Percentiles rank a stretch among this genome's conserved stretches.
Conservation (phyloP, 2,329 filamentous ascomycete genomes). For the Exophiala sp. region DNA sequence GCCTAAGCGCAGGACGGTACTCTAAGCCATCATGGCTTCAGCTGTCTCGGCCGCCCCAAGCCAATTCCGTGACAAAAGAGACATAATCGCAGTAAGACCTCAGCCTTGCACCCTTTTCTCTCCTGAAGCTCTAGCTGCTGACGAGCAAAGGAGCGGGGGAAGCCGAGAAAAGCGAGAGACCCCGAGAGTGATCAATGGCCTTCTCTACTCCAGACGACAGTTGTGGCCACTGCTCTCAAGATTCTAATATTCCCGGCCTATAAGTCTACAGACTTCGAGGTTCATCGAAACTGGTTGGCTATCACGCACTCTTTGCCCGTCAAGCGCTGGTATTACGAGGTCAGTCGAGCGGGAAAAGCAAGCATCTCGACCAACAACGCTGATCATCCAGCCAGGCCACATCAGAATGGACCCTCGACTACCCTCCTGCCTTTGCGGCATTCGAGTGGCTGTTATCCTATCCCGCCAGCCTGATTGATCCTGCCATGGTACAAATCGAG, state of each 20-base stretch:
- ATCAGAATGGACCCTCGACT: conserved; percentile 99
- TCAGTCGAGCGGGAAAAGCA: conserved; percentile 31
- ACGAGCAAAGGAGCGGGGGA: neutral
- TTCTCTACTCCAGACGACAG: conserved; percentile 78
- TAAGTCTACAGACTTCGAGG: conserved; percentile 98
- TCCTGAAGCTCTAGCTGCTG: conserved; percentile 2
- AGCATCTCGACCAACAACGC: neutral
- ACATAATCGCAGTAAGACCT: conserved; percentile 18
- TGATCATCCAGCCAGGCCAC: conserved; percentile 54
- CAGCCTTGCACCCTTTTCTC: neutral
- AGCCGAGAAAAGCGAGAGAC: conserved; percentile 7
- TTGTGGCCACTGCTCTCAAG: conserved; percentile 83
- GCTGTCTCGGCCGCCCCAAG: conserved; percentile 29
- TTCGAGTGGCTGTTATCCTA: conserved; percentile 93
- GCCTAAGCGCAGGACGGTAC: neutral
- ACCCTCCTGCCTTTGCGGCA: conserved; percentile 94
- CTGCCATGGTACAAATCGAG: conserved; percentile 71
- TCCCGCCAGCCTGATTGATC: conserved; percentile 67
- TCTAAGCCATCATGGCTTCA: conserved; percentile 13
- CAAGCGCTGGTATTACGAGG: conserved; percentile 90
- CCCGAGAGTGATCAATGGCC: conserved; percentile 43
- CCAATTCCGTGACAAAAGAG: conserved; percentile 16
- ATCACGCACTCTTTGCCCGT: conserved; percentile 85
- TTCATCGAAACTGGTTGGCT: conserved; percentile 97
- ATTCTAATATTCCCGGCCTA: conserved; percentile 89